These are phyloP conservation scores for Amaranthus tricolor DNA, from an alignment of 179 eudicot genomes.

Conservation along the genomic window DNA sequence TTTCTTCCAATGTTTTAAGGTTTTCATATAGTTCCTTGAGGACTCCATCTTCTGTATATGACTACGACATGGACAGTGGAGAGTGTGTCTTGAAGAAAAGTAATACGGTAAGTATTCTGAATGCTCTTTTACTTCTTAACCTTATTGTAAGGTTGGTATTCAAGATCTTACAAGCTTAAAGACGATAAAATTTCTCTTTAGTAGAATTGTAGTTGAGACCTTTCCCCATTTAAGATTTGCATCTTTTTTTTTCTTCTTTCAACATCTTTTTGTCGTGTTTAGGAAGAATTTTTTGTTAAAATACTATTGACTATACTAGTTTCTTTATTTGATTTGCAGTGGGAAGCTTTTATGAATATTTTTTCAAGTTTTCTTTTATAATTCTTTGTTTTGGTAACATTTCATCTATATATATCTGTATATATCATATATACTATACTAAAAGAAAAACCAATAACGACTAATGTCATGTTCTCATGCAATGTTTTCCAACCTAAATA, in stretches of 20 bases:
- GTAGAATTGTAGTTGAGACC: neutral
- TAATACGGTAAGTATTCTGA: conserved; percentile 49
- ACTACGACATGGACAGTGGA: conserved; percentile 87
- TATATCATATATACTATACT: too few relatives aligned
- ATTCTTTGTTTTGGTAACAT: too few relatives aligned
- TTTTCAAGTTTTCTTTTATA: too few relatives aligned
- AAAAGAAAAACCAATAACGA: too few relatives aligned
- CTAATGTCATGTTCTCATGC: too few relatives aligned
- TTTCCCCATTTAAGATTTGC: neutral
- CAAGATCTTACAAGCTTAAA: neutral
- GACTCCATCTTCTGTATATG: conserved; percentile 78
- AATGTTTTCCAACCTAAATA: too few relatives aligned
- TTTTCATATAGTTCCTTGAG: conserved; percentile 76
- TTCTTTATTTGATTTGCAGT: too few relatives aligned
- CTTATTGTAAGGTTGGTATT: neutral
- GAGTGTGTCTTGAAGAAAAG: conserved; percentile 71
- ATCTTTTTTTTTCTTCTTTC: neutral
- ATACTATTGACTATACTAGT: too few relatives aligned
- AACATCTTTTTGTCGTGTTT: neutral
- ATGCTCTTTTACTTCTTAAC: neutral
- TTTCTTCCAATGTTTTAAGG: conserved; percentile 66
- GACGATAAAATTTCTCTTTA: neutral
- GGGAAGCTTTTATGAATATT: too few relatives aligned
- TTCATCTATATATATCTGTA: too few relatives aligned
- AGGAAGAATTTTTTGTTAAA: neutral